A percentile compares a stretch with the other conserved stretches of the same genome.
Conservation (phyloP, 75 land plant species). For the Cryptomeria japonica region DNA sequence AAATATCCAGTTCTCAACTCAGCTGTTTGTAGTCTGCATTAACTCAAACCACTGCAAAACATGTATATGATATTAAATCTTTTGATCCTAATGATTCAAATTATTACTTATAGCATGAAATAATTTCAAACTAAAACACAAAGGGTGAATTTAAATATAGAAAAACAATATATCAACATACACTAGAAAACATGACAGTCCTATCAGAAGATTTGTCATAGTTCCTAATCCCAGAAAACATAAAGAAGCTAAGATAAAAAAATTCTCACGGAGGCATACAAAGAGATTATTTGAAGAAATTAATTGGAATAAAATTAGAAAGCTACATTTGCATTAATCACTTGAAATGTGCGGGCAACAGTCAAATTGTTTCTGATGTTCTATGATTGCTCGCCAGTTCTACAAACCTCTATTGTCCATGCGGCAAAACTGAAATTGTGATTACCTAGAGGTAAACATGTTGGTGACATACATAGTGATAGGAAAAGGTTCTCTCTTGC, state of each 20-base stretch:
- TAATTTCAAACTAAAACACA: background rate
- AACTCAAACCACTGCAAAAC: conserved; percentile 82
- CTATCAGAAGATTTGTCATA: background rate
- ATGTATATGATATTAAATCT: background rate
- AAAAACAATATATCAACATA: background rate
- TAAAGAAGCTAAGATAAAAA: too few species aligned
- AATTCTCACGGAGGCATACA: background rate
- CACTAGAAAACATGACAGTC: background rate
- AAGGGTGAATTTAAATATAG: background rate
- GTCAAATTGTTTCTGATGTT: background rate
- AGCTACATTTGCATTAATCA: background rate
- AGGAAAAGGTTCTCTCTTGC: too few species aligned
- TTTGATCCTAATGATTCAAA: background rate
- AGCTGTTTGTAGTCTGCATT: conserved; percentile 40
- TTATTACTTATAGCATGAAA: background rate
- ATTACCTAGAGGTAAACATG: background rate
- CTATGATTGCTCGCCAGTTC: too few species aligned
- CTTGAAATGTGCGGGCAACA: background rate
- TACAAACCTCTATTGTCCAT: too few species aligned
- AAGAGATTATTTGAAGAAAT: too few species aligned
- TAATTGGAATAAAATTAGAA: too few species aligned
- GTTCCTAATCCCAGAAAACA: background rate
- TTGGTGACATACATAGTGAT: too few species aligned
- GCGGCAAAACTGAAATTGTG: too few species aligned
- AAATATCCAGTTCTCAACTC: background rate